These are phyloP conservation scores for Pisolithus thermaeus DNA, from an alignment of 1,284 basidiomycete species.

Conservation along the genomic window DNA sequence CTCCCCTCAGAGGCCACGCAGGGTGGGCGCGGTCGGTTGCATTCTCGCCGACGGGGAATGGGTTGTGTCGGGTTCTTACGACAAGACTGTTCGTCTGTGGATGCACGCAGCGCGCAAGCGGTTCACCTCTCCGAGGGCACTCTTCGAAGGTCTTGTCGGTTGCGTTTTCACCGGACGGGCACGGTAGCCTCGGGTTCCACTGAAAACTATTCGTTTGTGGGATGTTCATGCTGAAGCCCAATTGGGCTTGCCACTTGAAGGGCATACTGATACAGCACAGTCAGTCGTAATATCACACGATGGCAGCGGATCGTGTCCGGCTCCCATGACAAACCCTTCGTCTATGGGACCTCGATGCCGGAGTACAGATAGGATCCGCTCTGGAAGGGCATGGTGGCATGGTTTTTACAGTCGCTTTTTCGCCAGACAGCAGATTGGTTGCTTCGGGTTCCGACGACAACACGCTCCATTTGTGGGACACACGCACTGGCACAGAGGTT, in stretches of 20 bases:
- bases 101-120: conserved; percentile 30
- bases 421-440: background rate
- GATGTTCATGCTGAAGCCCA: background rate
- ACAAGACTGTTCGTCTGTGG: conserved; percentile 61
- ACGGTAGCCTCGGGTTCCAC: background rate
- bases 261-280: background rate
- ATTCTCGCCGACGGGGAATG: conserved; percentile 53
- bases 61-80: conserved; percentile 55
- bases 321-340: background rate
- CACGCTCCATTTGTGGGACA: conserved; percentile 2
- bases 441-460: background rate
- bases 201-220: background rate
- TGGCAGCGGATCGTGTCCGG: background rate
- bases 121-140: background rate
- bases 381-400: background rate
- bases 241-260: background rate
- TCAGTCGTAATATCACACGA: background rate
- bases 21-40: conserved; percentile 44
- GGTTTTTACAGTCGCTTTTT: background rate
- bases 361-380: background rate
- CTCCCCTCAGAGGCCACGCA: background rate
- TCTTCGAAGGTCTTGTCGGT: conserved; percentile 8
- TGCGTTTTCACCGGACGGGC: background rate
- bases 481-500: background rate
- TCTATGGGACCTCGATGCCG: background rate